phyloP scores from a whole-genome alignment of 1,284 basidiomycete genomes.

The Tremellales sp. region DNA sequence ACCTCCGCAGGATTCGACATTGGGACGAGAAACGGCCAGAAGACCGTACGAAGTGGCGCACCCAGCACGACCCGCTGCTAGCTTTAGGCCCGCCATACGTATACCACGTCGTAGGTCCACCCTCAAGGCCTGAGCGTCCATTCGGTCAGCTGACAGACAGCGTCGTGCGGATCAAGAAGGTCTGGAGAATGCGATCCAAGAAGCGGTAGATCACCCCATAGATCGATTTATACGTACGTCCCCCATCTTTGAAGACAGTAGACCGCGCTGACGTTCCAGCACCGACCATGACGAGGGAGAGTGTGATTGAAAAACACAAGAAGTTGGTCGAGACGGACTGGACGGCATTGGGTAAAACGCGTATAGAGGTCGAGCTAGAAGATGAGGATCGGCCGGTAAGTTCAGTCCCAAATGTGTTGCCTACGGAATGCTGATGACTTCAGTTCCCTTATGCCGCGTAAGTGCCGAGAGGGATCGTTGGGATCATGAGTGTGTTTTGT shows the following conservation, averaged over 20 bases:
- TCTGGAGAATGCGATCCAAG: not conserved
- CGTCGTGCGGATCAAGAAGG: no score
- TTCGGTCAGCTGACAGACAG: no score
- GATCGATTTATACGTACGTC: not conserved
- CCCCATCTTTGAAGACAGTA: not conserved
- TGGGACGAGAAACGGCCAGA: conserved; percentile 27
- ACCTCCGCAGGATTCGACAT: conserved; percentile 7
- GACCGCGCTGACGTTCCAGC: not conserved
- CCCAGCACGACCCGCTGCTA: conserved; percentile 44
- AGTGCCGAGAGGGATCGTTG: no score
- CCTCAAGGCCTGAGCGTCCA: no score
- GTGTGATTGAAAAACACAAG: not conserved
- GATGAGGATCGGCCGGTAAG: no score
- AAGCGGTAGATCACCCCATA: not conserved
- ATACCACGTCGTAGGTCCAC: conserved; percentile 41
- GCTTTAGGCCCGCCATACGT: conserved; percentile 45
- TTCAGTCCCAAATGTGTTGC: no score
- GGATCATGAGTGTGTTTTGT: no score
- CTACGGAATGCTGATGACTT: no score
- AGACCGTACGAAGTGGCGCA: conserved; percentile 44
- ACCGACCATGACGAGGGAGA: not conserved
- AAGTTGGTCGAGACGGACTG: not conserved
- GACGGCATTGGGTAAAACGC: no score
- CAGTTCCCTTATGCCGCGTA: no score
- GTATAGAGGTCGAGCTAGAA: no score